phyloP scores from a whole-genome alignment of 495 filamentous ascomycete genomes.

The Neurospora discreta region DNA sequence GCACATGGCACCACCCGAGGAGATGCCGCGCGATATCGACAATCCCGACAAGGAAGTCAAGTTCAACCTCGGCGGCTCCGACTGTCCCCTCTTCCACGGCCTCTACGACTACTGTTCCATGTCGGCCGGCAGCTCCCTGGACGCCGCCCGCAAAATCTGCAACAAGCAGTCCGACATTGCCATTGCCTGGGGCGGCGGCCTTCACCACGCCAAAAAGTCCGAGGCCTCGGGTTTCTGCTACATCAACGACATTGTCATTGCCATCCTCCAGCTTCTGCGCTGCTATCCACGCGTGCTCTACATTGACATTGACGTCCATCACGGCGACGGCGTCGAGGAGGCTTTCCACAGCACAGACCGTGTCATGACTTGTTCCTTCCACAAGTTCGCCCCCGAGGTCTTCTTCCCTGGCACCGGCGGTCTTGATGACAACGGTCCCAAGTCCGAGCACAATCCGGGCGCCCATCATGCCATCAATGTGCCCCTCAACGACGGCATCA shows the following conservation, averaged over 20 bases:
- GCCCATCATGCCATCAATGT: conserved; percentile 96
- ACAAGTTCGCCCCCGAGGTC: conserved; percentile 81
- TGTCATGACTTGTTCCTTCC: conserved; percentile 97
- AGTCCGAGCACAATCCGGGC: conserved; percentile 74
- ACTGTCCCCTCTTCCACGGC: conserved; percentile 95
- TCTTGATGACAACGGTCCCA: conserved; percentile 78
- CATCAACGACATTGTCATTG: conserved; percentile 96
- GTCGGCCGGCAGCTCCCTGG: conserved; percentile 80
- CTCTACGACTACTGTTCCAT: conserved; percentile 91
- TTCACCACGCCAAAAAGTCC: conserved; percentile 95
- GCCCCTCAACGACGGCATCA: conserved; percentile 88
- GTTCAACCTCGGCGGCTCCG: conserved; percentile 79
- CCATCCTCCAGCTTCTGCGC: conserved; percentile 89
- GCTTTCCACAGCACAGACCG: conserved; percentile 96
- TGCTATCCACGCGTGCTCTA: conserved; percentile 91
- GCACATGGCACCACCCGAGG: conserved; percentile 37
- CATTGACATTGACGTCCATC: conserved; percentile 97
- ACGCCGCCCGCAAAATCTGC: conserved; percentile 82
- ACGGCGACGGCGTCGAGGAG: conserved; percentile 95
- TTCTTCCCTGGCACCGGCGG: conserved; percentile 96
- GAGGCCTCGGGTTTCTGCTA: conserved; percentile 98
- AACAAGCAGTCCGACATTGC: conserved; percentile 85
- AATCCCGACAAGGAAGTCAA: conserved; percentile 39
- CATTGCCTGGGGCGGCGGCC: conserved; percentile 93
- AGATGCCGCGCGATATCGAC: conserved; percentile 39